phyloP scores from a whole-genome alignment of 2,329 filamentous ascomycete genomes.

The Cladosporium sp. region DNA sequence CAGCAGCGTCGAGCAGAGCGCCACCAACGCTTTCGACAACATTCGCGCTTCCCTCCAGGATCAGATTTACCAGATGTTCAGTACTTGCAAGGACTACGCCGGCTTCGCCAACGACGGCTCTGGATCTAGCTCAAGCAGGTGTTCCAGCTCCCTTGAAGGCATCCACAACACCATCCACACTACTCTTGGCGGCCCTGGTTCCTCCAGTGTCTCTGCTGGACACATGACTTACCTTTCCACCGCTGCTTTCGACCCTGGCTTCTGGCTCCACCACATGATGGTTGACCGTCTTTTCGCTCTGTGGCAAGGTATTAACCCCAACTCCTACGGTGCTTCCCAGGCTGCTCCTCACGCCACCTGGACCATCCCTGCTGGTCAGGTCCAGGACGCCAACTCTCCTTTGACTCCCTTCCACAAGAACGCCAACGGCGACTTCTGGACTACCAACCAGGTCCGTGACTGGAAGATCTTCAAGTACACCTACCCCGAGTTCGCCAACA shows the following conservation, averaged over 20 bases:
- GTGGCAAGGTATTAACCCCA: constrained; percentile 26
- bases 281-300: constrained; percentile 32
- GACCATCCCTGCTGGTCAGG: constrained; percentile 16
- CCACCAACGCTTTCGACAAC: constrained; percentile 25
- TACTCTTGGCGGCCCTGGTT: constrained; percentile 24
- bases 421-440: constrained; percentile 61
- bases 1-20: constrained; percentile 17
- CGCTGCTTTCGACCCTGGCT: constrained; percentile 31
- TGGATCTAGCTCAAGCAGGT: constrained; percentile 18
- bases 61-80: constrained; percentile 31
- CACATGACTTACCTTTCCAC: constrained; percentile 31
- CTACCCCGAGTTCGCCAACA: constrained; percentile 62
- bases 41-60: constrained; percentile 27
- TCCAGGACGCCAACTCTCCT: constrained; percentile 14
- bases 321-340: constrained; percentile 15
- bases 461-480: constrained; percentile 63
- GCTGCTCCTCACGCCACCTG: constrained; percentile 14
- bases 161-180: constrained; percentile 35
- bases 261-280: constrained; percentile 34
- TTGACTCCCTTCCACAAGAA: constrained; percentile 60
- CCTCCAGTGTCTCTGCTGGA: constrained; percentile 15
- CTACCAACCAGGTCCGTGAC: constrained; percentile 57
- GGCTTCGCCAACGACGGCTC: constrained; percentile 30
- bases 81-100: constrained; percentile 29
- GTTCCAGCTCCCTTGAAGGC: constrained; percentile 32